Evolutionary conservation across 2,329 filamentous ascomycete species (phyloP).

Genomic region (Lecanicillium sp.): DNA sequence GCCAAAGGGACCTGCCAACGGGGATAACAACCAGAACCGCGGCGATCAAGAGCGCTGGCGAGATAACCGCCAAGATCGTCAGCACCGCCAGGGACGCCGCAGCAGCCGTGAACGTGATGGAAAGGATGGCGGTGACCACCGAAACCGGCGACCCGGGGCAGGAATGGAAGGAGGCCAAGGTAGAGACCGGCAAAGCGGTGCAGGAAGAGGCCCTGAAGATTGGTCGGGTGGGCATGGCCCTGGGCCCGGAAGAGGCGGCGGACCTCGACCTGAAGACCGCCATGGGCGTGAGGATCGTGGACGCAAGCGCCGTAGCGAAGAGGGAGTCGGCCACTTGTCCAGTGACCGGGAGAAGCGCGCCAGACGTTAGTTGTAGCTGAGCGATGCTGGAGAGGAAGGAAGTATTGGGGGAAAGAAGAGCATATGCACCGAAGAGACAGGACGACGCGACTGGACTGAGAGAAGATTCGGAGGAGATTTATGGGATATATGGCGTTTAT

Average conservation of each 20-base stretch:
- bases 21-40: constrained; percentile 33
- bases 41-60: constrained; percentile 30
- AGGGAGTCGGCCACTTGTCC: constrained; percentile 28
- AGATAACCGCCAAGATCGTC: constrained; percentile 31
- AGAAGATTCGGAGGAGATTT: too few species aligned
- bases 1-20: constrained; percentile 23
- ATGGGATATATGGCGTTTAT: too few species aligned
- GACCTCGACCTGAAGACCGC: constrained; percentile 20
- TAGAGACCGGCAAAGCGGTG: constrained; percentile 16
- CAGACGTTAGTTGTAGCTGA: constrained; percentile 35
- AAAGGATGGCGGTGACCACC: constrained; percentile 37
- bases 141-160: constrained; percentile 32
- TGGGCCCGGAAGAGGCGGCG: constrained; percentile 15
- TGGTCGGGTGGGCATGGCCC: not conserved
- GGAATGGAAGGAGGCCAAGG: constrained; percentile 19
- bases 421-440: too few species aligned
- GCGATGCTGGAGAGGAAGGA: constrained; percentile 7
- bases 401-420: too few species aligned
- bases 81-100: constrained; percentile 32
- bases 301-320: constrained; percentile 41
- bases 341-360: constrained; percentile 47
- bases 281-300: constrained; percentile 29
- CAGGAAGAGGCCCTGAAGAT: constrained; percentile 9
- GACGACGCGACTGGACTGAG: too few species aligned
- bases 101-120: constrained; percentile 41